Percentiles rank a stretch among this genome's conserved stretches.
phyloP scores from a whole-genome alignment of 192 early-diverging fungal species.

The Backusella tarrabulga region DNA sequence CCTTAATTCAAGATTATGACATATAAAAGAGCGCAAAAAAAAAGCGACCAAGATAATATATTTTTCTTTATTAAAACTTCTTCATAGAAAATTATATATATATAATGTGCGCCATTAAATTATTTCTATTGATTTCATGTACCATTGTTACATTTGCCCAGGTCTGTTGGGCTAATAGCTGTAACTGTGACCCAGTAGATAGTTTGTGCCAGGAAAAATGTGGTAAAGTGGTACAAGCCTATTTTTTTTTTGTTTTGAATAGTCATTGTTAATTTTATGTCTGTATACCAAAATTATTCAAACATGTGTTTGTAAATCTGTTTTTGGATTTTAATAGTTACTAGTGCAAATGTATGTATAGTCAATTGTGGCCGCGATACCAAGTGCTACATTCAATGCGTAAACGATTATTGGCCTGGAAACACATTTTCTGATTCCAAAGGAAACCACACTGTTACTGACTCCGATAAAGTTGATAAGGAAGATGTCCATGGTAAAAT shows the following conservation, averaged over 20 bases:
- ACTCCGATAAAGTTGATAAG: background rate
- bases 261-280: background rate
- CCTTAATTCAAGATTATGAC: background rate
- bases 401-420: slow-evolving; percentile 9
- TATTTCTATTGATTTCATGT: slow-evolving; percentile 7
- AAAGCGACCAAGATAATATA: background rate
- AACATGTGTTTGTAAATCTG: background rate
- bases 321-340: background rate
- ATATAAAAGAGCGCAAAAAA: background rate
- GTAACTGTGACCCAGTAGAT: slow-evolving; percentile 8
- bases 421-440: background rate
- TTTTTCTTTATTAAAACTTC: background rate
- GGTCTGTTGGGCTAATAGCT: background rate
- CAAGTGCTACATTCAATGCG: background rate
- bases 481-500: background rate
- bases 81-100: slow-evolving; percentile 4
- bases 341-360: background rate
- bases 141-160: slow-evolving; percentile 4
- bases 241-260: background rate
- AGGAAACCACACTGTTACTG: background rate
- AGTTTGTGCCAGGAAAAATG: background rate
- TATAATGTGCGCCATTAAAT: slow-evolving; percentile 4
- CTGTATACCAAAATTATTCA: background rate
- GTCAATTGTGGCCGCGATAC: background rate
- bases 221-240: slow-evolving; percentile 7